Percentiles rank a stretch among this genome's conserved stretches.
phyloP scores from a whole-genome alignment of 331 rosid species.

The Quercus lobata region DNA sequence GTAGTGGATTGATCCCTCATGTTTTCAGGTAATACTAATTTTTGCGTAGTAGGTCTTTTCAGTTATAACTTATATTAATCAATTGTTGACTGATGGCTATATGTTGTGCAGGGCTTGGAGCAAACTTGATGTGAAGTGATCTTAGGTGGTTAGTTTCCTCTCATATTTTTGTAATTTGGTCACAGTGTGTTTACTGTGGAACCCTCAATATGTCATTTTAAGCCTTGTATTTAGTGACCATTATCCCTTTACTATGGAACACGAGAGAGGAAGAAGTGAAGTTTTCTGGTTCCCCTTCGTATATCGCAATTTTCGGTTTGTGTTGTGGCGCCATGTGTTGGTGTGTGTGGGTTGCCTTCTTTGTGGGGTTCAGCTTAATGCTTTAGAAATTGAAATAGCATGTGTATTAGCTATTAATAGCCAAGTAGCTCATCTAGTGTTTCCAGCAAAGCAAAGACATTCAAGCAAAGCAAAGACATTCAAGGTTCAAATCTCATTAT shows the following conservation, averaged over 20 bases:
- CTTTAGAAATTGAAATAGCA: too few relatives aligned
- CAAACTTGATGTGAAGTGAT: slow-evolving; percentile 31
- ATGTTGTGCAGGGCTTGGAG: slow-evolving; percentile 39
- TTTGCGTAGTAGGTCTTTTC: slow-evolving; percentile 5
- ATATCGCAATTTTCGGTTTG: neutral
- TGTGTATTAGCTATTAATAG: too few relatives aligned
- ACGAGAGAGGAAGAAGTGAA: slow-evolving; percentile 10
- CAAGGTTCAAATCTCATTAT: too few relatives aligned
- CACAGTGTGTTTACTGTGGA: slow-evolving; percentile 41
- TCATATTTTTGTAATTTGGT: slow-evolving; percentile 42
- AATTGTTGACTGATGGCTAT: slow-evolving; percentile 27
- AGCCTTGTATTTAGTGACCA: slow-evolving; percentile 26
- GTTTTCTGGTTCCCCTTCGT: neutral
- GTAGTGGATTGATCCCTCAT: slow-evolving; percentile 17
- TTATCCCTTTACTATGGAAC: slow-evolving; percentile 16
- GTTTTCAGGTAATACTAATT: slow-evolving; percentile 37
- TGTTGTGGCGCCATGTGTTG: neutral
- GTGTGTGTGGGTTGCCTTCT: neutral
- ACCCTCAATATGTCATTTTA: slow-evolving; percentile 22
- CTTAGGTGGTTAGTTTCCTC: slow-evolving; percentile 15
- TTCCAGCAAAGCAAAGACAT: too few relatives aligned
- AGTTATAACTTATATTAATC: slow-evolving; percentile 5
- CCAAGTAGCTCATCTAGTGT: too few relatives aligned
- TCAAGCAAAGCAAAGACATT: too few relatives aligned
- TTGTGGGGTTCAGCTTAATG: too few relatives aligned